These are phyloP conservation scores for Fusarium tricinctum DNA, from an alignment of 2,329 filamentous ascomycete species.

Conservation along the genomic window DNA sequence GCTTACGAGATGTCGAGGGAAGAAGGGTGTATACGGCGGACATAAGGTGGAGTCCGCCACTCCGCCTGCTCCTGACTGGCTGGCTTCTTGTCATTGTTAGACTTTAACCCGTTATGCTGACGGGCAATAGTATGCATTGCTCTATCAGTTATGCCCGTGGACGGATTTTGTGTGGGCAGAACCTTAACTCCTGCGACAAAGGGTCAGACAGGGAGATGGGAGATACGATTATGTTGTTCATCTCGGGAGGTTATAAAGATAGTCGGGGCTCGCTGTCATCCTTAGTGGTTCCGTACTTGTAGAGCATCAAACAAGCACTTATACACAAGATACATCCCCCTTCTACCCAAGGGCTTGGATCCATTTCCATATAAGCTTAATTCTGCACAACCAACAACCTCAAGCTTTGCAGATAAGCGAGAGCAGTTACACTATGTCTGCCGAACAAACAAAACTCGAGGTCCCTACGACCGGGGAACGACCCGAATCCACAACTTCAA, in stretches of 20 bases:
- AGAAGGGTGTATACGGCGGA: conserved; percentile 40
- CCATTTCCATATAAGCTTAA: conserved; percentile 33
- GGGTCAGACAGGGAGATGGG: conserved; percentile 24
- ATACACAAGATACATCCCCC: conserved; percentile 11
- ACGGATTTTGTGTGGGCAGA: conserved; percentile 44
- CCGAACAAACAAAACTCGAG: conserved; percentile 37
- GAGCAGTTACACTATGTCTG: conserved; percentile 27
- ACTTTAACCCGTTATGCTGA: conserved; percentile 43
- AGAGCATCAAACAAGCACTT: conserved; percentile 25
- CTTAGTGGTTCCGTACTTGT: conserved; percentile 16
- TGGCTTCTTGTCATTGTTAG: neutral
- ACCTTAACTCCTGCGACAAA: conserved; percentile 39
- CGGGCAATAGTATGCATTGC: conserved; percentile 13
- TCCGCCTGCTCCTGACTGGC: conserved; percentile 35
- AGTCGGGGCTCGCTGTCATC: conserved; percentile 19
- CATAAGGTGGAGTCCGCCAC: conserved; percentile 45
- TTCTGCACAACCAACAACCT: neutral
- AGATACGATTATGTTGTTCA: conserved; percentile 13
- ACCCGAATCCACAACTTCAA: conserved; percentile 51
- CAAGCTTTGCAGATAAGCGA: conserved; percentile 6
- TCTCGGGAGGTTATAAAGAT: conserved; percentile 42
- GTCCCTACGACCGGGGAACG: conserved; percentile 43
- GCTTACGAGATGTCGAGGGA: conserved; percentile 43
- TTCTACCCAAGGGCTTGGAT: neutral
- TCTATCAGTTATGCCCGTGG: conserved; percentile 18